Conservation (phyloP, 352 stramenopile species). For the Pythium pyrilobum region DNA sequence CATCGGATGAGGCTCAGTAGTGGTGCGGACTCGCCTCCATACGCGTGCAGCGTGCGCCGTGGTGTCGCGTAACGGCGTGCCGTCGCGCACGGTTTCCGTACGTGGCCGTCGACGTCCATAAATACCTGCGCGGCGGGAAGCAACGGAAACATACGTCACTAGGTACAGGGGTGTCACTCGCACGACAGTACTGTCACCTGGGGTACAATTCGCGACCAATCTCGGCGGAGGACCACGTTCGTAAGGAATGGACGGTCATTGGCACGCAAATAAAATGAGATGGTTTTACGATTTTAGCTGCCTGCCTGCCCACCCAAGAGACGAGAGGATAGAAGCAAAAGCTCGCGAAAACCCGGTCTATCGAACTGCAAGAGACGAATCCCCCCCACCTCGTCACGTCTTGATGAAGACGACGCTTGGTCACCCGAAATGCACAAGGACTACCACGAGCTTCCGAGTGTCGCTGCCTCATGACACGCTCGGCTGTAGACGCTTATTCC, state of each 20-base stretch:
- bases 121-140: too few relatives aligned
- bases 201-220: slow-evolving; percentile 14
- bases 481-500: slow-evolving; percentile 30
- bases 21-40: neutral
- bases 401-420: slow-evolving; percentile 14
- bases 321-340: neutral
- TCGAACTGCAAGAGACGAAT: slow-evolving; percentile 23
- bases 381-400: slow-evolving; percentile 9
- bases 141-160: neutral
- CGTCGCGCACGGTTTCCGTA: too few relatives aligned
- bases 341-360: slow-evolving; percentile 25
- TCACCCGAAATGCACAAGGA: slow-evolving; percentile 2
- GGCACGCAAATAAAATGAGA: slow-evolving; percentile 26
- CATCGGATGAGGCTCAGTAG: neutral
- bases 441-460: slow-evolving; percentile 12
- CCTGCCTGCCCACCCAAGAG: neutral
- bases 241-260: neutral
- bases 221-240: neutral
- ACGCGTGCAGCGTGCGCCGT: neutral
- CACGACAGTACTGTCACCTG: neutral
- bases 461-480: slow-evolving; percentile 24
- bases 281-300: slow-evolving; percentile 22
- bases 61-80: too few relatives aligned
- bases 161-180: too few relatives aligned
- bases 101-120: too few relatives aligned